Base-by-base conservation (phyloP, 495 filamentous ascomycete species). In the Lasiosphaeria ovina region DNA sequence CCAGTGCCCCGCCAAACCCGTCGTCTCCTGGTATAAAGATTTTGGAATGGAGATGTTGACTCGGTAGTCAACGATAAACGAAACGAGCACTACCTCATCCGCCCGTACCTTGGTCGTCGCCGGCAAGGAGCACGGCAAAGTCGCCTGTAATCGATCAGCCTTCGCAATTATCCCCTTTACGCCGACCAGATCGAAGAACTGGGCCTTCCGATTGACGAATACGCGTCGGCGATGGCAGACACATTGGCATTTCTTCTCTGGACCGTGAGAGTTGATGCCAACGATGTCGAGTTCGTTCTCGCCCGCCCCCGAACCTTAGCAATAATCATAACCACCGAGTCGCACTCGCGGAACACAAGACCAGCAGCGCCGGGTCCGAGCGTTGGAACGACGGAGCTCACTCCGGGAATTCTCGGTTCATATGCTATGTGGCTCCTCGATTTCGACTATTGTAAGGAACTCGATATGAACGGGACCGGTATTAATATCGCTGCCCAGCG, bases 281-380 rank as follows among this genome's bases (percentile, higher is more conserved):
- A 74, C 44, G 81, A 82, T 53, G 68, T 83, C 34, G 81, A 84
- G 58, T 83, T 83, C 60, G 79, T 83, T 34, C 76, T 84, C 4
- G 78, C 72, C 12, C 52, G 54, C n/a, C 55, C 51, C 31, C 56
- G 55, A 16, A 24, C 24, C 24, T 51, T 45, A 33, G 32, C 10
- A 14, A 35, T 9, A 14, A 35, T 9, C 0, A 1, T 3, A 51
- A 14, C 31, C 38, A 17, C 53, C 35, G 60, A 49, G 2, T n/a
- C 57, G 17, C 42, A 38, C 50, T 14, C 16, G 2, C 24, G 24
- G 24, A 24, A 24, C 24, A 24, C 24, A 24, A 24, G 24, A 24
- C 24, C 24, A 24, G 56, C 9, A 38, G 24, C 24, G 24, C 24
- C 24, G 24, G 14, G 48, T 1, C 17, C 10, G 16, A 4, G 17